phyloP scores from a whole-genome alignment of 1,284 basidiomycete genomes.

The Athelia psychrophila region DNA sequence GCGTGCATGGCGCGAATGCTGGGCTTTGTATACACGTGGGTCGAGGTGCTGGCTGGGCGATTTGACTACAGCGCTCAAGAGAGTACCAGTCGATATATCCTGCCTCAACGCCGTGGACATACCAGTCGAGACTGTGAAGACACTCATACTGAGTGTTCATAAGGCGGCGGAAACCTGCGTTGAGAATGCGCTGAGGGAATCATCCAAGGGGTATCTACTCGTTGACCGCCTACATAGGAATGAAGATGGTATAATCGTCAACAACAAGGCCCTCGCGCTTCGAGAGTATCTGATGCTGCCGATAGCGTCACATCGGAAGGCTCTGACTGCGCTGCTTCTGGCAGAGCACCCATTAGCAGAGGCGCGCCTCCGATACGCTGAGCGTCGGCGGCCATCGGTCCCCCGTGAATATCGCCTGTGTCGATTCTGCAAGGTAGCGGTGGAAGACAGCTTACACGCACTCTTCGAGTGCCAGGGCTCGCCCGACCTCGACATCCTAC shows the following conservation, averaged over 20 bases:
- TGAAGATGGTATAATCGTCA: neutral
- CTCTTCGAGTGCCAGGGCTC: neutral
- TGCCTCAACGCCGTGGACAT: neutral
- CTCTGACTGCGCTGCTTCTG: neutral
- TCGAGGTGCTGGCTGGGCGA: neutral
- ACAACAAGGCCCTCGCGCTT: neutral
- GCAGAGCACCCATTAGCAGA: neutral
- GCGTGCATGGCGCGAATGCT: neutral
- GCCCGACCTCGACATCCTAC: neutral
- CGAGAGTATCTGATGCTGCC: neutral
- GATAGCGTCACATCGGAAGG: neutral
- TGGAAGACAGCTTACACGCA: neutral
- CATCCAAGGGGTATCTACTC: neutral
- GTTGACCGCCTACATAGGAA: neutral
- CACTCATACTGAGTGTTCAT: neutral
- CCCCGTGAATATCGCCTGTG: neutral
- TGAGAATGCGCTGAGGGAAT: neutral
- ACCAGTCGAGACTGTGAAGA: neutral
- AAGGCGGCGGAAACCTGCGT: neutral
- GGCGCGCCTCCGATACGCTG: neutral
- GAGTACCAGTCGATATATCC: neutral
- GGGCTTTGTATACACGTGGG: neutral
- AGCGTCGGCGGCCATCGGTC: neutral
- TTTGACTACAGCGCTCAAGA: neutral
- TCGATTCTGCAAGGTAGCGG: neutral